phyloP scores from a whole-genome alignment of 1,284 basidiomycete genomes.

The Ustilago nuda region DNA sequence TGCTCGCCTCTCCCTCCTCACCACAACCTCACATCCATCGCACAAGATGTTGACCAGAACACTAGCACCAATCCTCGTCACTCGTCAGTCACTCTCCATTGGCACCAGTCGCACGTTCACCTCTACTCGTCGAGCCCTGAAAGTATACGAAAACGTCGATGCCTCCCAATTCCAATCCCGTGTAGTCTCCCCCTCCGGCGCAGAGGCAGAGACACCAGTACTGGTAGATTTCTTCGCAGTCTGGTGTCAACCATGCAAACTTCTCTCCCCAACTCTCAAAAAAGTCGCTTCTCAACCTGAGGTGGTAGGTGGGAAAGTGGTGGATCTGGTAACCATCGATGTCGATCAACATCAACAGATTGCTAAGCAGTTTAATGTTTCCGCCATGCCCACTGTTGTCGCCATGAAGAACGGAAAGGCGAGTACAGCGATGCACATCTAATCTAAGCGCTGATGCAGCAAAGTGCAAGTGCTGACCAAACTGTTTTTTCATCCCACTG shows the following conservation, averaged over 20 bases:
- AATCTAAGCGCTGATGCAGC: background rate
- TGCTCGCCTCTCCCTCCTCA: background rate
- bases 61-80: background rate
- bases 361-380: slow-evolving; percentile 49
- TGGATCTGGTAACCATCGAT: slow-evolving; percentile 57
- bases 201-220: slow-evolving; percentile 32
- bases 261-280: slow-evolving; percentile 53
- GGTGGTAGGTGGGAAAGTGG: slow-evolving; percentile 30
- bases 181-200: slow-evolving; percentile 19
- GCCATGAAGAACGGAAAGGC: slow-evolving; percentile 56
- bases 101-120: slow-evolving; percentile 6
- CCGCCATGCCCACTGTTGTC: slow-evolving; percentile 59
- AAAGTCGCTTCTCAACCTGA: slow-evolving; percentile 43
- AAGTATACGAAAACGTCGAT: slow-evolving; percentile 36
- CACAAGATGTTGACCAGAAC: slow-evolving; percentile 14
- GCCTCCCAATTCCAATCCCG: slow-evolving; percentile 20
- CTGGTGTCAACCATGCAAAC: slow-evolving; percentile 63
- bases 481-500: background rate
- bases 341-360: slow-evolving; percentile 53
- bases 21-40: background rate
- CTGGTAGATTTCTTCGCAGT: slow-evolving; percentile 61
- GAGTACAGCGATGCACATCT: background rate
- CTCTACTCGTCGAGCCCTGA: background rate
- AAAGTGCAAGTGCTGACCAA: background rate
- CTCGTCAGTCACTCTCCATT: background rate